Evolutionary conservation across 208 protist species (phyloP), one percentile per base, ranked within the genome.

Genomic region (Leishmania tarentolae): DNA sequence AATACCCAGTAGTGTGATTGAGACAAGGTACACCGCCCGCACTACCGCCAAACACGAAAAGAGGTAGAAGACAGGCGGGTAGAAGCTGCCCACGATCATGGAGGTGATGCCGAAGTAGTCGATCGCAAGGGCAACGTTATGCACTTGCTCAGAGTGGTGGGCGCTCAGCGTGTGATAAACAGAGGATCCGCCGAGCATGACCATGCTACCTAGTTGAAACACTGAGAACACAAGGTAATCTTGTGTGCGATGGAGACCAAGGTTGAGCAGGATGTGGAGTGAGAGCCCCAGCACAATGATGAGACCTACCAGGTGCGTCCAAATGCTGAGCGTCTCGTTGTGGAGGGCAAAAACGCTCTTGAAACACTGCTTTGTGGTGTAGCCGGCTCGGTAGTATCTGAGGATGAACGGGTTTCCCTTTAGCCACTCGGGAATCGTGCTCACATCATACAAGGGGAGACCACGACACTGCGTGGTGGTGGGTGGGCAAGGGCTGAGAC

Each of bases 251-350:
- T 76, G 75, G 46, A 89, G 68, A 44, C 78, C 76, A 47, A 80
- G 72, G 75, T 90, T 92, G 1, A 97, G 17, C 6, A 89, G 44
- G 52, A 81, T 85, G 61, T 85, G 73, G n/a, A 92, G 61, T 3
- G 87, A 84, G 31, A 97, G 77, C 15, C 70, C 75, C 17, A 93
- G 21, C 79, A 94, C 94, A 37, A 93, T 63, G 53, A 98, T 19
- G 66, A 92, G 92, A n/a, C 92, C 91, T n/a, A 89, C 24, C 28
- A 91, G 84, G 87, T 98, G 94, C 3, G 91, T 93, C 92, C 92
- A 97, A 31, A 98, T 83, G 84, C 96, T 98, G 53, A 96, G 69
- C 35, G 93, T 93, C 78, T 98, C 95, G 82, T 98, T 98, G 87
- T 98, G 95, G 72, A 93, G 75, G 5, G 82, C 75, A 76, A 95